These are phyloP conservation scores for Beta macrorhiza DNA, from an alignment of 179 eudicot genomes.

Conservation along the genomic window DNA sequence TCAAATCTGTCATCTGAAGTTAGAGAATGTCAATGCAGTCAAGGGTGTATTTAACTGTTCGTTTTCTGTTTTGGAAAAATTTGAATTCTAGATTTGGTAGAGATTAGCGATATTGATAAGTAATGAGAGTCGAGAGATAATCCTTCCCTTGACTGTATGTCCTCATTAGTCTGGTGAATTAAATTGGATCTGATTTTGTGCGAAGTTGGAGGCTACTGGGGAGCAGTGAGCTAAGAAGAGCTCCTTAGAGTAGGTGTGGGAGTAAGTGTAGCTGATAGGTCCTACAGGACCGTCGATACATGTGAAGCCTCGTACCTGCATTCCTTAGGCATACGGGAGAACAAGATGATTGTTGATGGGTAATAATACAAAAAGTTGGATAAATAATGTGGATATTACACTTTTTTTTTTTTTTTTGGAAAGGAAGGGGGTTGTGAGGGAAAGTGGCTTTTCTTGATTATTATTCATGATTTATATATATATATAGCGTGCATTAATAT, in stretches of 20 bases:
- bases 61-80: background rate
- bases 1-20: background rate
- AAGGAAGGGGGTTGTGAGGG: background rate
- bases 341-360: background rate
- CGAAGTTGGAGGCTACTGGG: background rate
- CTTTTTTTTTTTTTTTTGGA: background rate
- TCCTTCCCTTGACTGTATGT: background rate
- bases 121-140: background rate
- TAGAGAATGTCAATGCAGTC: background rate
- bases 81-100: background rate
- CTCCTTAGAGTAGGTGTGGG: background rate
- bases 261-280: background rate
- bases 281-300: background rate
- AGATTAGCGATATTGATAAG: background rate
- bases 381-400: background rate
- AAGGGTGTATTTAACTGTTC: background rate
- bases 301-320: background rate
- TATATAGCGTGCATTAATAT: background rate
- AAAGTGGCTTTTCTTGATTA: background rate
- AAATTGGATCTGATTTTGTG: background rate
- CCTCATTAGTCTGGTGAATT: background rate
- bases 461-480: background rate
- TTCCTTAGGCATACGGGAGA: background rate
- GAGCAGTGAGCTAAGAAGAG: background rate
- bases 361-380: background rate